Conservation (phyloP, 768 basidiomycete genomes). For the Gloeostereum incarnatum region DNA sequence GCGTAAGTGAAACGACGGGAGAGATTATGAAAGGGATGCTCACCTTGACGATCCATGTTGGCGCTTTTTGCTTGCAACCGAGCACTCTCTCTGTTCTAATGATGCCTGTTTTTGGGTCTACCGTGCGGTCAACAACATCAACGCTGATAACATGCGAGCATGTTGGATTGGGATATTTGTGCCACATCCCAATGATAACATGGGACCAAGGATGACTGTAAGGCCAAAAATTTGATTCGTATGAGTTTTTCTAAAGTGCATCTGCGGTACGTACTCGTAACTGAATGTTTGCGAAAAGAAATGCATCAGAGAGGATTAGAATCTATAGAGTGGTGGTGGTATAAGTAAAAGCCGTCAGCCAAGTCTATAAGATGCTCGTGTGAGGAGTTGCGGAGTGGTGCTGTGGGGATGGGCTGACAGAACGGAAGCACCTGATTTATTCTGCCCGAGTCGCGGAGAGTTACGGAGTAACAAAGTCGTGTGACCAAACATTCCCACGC, state of each 20-base stretch:
- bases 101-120: slow-evolving; percentile 78
- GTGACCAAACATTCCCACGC: no score
- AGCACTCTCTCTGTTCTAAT: slow-evolving; percentile 87
- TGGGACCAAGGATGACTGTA: slow-evolving; percentile 82
- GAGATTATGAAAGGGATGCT: slow-evolving; percentile 3
- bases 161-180: slow-evolving; percentile 93
- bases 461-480: no score
- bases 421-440: no score
- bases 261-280: slow-evolving; percentile 59
- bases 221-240: slow-evolving; percentile 8
- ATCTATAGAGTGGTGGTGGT: slow-evolving; percentile 15
- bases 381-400: no score
- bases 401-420: no score
- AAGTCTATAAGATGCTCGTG: slow-evolving; percentile 5
- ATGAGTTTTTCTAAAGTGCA: slow-evolving; percentile 6
- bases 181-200: slow-evolving; percentile 90
- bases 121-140: slow-evolving; percentile 77
- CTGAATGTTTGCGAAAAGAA: slow-evolving; percentile 80
- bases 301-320: slow-evolving; percentile 46
- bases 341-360: slow-evolving; percentile 14
- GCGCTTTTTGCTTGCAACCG: slow-evolving; percentile 89
- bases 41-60: slow-evolving; percentile 90
- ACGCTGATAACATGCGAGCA: slow-evolving; percentile 84
- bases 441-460: no score
- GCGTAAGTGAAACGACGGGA: slow-evolving; percentile 1